A percentile compares a stretch with the other conserved stretches of the same genome.
phyloP scores from a whole-genome alignment of 2,329 filamentous ascomycete genomes.

The Trichoderma koningiopsis region DNA sequence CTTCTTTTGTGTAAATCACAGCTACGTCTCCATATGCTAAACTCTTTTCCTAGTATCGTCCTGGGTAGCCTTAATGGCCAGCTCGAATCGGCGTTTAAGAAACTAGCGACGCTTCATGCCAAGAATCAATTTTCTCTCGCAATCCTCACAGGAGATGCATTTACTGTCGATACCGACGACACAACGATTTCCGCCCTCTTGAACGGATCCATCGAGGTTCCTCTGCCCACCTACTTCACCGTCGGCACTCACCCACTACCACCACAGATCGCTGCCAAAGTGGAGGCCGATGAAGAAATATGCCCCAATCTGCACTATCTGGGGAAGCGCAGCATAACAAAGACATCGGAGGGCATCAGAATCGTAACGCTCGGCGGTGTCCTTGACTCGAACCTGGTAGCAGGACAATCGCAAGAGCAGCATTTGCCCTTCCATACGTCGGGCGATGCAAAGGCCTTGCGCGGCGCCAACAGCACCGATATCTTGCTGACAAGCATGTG shows the following conservation, averaged over 20 bases:
- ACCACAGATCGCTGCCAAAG: slow-evolving; percentile 66
- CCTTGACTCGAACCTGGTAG: slow-evolving; percentile 62
- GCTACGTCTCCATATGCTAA: not conserved
- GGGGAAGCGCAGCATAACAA: slow-evolving; percentile 82
- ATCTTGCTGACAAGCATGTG: slow-evolving; percentile 86
- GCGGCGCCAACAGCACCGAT: slow-evolving; percentile 77
- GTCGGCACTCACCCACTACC: slow-evolving; percentile 76
- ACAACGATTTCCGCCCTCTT: slow-evolving; percentile 66
- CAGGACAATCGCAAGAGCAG: slow-evolving; percentile 68
- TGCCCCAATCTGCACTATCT: slow-evolving; percentile 91
- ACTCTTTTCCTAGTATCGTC: slow-evolving; percentile 64
- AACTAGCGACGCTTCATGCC: slow-evolving; percentile 75
- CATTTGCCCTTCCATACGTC: slow-evolving; percentile 77
- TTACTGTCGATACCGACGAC: slow-evolving; percentile 61
- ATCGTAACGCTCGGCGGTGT: slow-evolving; percentile 85
- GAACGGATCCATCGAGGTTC: slow-evolving; percentile 69
- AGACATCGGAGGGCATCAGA: slow-evolving; percentile 84
- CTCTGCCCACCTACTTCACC: slow-evolving; percentile 89
- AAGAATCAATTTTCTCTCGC: slow-evolving; percentile 90
- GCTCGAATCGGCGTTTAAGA: slow-evolving; percentile 73
- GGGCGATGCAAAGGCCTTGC: slow-evolving; percentile 73
- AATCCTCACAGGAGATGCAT: slow-evolving; percentile 82
- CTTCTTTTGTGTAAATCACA: not conserved
- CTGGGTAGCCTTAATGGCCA: slow-evolving; percentile 82
- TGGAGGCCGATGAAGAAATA: slow-evolving; percentile 73